Evolutionary conservation across 2,329 filamentous ascomycete species (phyloP).

Genomic region (Ophiosphaerella herpotricha): DNA sequence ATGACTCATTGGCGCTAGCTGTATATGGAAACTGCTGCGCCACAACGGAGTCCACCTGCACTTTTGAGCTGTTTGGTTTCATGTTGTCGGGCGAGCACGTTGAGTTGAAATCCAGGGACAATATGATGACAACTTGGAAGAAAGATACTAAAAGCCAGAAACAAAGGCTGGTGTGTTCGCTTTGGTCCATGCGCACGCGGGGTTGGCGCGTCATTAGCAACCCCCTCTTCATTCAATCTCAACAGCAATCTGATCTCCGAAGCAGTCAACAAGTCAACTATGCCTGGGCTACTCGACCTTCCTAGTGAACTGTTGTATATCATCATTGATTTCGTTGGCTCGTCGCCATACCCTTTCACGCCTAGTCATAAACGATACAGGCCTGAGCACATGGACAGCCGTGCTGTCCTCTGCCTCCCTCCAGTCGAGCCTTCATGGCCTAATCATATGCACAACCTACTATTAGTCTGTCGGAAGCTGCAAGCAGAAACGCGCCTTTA

Average conservation of each 20-base stretch:
- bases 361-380: slow-evolving; percentile 6
- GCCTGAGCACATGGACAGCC: neutral
- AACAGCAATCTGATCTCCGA: neutral
- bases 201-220: neutral
- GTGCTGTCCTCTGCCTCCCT: slow-evolving; percentile 8
- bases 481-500: slow-evolving; percentile 8
- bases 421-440: neutral
- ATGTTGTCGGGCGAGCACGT: neutral
- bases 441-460: slow-evolving; percentile 1
- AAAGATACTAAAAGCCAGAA: neutral
- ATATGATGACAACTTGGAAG: neutral
- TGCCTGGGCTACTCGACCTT: slow-evolving; percentile 10
- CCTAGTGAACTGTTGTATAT: slow-evolving; percentile 15
- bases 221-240: neutral
- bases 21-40: slow-evolving; percentile 12
- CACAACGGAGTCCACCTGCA: slow-evolving; percentile 6
- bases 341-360: neutral
- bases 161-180: no score
- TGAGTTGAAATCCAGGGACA: no score
- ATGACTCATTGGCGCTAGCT: slow-evolving; percentile 34
- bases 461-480: slow-evolving; percentile 6
- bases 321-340: slow-evolving; percentile 9
- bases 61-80: neutral
- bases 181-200: neutral
- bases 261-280: neutral